Base-by-base conservation (phyloP, 768 basidiomycete genomes). In the Omphalotus guepiniiformis region DNA sequence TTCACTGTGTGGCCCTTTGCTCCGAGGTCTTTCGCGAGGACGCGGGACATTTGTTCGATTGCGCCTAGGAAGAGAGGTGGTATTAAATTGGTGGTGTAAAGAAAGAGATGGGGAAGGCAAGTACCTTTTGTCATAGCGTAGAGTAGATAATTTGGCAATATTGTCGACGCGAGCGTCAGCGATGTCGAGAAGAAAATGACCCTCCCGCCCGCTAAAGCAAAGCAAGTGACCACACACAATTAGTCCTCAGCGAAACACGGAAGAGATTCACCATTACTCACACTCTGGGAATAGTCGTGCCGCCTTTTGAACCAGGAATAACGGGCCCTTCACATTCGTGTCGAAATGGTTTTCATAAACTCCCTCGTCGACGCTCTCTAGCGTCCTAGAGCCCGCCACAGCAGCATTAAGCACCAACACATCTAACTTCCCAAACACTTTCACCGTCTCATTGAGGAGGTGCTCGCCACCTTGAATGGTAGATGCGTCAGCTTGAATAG, bases 391-490 rank as follows among this genome's bases (percentile, higher is more conserved):
- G 12, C 73, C 74, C 80, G 81, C 80, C 42, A 80, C 63, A 2
- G 76, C 79, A 3, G 80, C 77, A 56, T 80, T 82, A 40, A 79
- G 65, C 8, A 82, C 74, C 27, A 83, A 60, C 50, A 83, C 79
- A 54, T 83, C 80, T 46, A 83, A 59, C 48, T 63, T 67, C 5
- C 80, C 77, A 47, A 78, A 76, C 4, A 65, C 63, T 46, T 68
- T 68, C 18, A 78, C 54, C 4, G 80, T 69, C 50, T 75, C 71
- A 41, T 76, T 66, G 5, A 83, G 50, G 12, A 83, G 67, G 18
- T 55, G 44, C 47, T 75, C 63, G 15, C 73, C 73, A 8, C 76
- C 79, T 15, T 67, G 65, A 18, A 75, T 39, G 0, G 73, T 74
- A 7, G 73, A 73, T 5, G 72, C 73, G 54, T 83, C 76, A 8